A percentile compares a stretch with the other conserved stretches of the same genome.
Evolutionary conservation across 805 yeast genomes (phyloP).

Genomic region (Myxozyma lipomycoides): DNA sequence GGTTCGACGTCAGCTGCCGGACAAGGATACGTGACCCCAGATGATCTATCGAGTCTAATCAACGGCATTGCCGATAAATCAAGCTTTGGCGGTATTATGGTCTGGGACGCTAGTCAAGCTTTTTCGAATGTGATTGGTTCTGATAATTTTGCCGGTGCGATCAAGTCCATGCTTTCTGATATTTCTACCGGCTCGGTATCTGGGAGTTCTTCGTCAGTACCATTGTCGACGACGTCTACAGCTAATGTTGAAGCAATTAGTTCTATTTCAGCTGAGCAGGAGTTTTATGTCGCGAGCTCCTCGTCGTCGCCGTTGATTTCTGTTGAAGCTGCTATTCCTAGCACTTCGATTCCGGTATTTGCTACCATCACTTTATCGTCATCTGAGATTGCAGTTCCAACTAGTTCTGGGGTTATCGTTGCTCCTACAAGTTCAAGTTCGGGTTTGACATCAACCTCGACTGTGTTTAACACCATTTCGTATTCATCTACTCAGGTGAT

Average conservation of each 20-base stretch:
- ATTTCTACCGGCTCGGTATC: not conserved
- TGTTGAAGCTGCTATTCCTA: not conserved
- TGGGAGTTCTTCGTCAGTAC: not conserved
- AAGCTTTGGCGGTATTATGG: constrained; percentile 62
- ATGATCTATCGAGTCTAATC: constrained; percentile 38
- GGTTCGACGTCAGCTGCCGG: constrained; percentile 51
- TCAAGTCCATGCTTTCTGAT: constrained; percentile 43
- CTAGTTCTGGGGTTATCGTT: constrained; percentile 23
- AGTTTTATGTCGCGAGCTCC: too few relatives aligned
- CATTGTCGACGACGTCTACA: not conserved
- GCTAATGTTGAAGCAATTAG: not conserved
- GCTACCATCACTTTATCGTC: not conserved
- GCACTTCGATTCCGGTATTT: not conserved
- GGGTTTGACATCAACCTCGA: constrained; percentile 21
- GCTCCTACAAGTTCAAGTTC: constrained; percentile 23
- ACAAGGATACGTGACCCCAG: constrained; percentile 50
- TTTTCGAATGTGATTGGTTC: constrained; percentile 49
- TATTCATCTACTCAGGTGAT: not conserved
- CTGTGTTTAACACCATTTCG: constrained; percentile 3
- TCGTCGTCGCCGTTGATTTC: not conserved
- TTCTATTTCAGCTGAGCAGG: not conserved
- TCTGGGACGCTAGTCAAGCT: constrained; percentile 57
- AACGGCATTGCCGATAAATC: constrained; percentile 35
- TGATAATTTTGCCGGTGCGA: constrained; percentile 41
- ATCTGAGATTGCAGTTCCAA: not conserved